Percentiles rank a stretch among this genome's conserved stretches.
These are phyloP conservation scores for Talaromyces sp. DNA, from an alignment of 2,329 filamentous ascomycete species.

Conservation along the genomic window DNA sequence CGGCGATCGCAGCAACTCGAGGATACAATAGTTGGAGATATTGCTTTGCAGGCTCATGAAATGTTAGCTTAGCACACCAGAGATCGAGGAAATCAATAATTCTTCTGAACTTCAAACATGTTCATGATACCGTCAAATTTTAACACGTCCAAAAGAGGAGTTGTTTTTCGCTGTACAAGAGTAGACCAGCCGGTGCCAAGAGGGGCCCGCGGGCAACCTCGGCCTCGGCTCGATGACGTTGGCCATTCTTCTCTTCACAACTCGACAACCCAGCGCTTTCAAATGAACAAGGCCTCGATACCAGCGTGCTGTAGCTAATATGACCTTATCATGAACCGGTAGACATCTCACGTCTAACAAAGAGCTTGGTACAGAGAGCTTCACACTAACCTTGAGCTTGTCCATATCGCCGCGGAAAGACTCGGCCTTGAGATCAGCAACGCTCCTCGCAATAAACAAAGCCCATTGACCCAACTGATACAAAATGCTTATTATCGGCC, in stretches of 20 bases:
- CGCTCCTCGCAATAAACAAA: neutral
- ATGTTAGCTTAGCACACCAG: neutral
- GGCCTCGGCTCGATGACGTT: neutral
- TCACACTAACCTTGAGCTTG: neutral
- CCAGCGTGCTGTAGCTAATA: neutral
- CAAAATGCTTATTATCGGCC: constrained; percentile 83
- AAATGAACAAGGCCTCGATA: neutral
- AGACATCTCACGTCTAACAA: neutral
- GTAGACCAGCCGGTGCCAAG: neutral
- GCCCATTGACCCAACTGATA: neutral
- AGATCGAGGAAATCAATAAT: neutral
- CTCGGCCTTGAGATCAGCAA: neutral
- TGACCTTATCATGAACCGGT: neutral
- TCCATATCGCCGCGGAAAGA: neutral
- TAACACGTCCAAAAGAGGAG: neutral
- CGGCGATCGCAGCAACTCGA: too few species aligned
- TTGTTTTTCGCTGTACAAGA: neutral
- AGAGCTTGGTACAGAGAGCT: neutral
- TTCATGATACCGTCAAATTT: neutral
- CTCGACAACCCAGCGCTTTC: neutral
- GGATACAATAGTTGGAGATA: too few species aligned
- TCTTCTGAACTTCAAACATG: neutral
- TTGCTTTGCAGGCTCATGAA: neutral
- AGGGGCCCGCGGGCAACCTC: neutral
- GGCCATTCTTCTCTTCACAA: neutral